Base-by-base conservation (phyloP, 2,329 filamentous ascomycete species). In the Colletotrichum simmondsii region DNA sequence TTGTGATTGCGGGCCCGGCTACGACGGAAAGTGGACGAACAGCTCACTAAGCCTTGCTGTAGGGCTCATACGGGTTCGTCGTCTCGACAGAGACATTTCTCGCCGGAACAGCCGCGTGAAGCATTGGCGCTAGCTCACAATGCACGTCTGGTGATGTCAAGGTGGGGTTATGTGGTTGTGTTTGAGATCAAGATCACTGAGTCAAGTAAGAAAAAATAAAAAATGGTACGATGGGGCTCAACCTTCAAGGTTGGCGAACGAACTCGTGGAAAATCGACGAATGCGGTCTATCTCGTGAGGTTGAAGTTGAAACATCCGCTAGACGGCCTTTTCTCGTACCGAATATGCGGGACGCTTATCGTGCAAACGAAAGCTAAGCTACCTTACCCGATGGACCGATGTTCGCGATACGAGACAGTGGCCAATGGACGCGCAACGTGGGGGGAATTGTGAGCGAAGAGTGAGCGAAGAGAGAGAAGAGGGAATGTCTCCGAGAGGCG, bases 61-160 rank as follows among this genome's bases (percentile, higher is more conserved):
- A 74, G 72, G 69, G 58, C 42, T 72, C 62, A 35, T 72, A 72
- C 22, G 72, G 72, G 5, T 74, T 74, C 7, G 69, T 74, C 59
- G 56, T 61, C 16, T 54, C 60, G 26, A 72, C 62, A 59, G 64
- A 61, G 32, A 35, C 57, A 3, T 72, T 74, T 14, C 30, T 63
- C 53, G 63, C 72, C 16, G 72, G 62, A 42, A 72, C 30, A n/a
- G 62, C 24, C n/a, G 65, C 53, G 35, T 70, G 24, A 64, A 12
- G 24, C 26, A 19, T 6, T 52, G 26, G 60, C 42, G 16, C 3
- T 19, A 32, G 42, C 24, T 42, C 37, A 42, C 37, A 16, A 42
- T 42, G 37, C 16, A 19, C 16, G 14, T 42, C 7, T 22, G 7
- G 19, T 49, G 19, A 49, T 49, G 42, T 49, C 42, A 10, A 49